Base-by-base conservation (phyloP, 2,329 filamentous ascomycete species). In the Bimuria novae-zelandiae region DNA sequence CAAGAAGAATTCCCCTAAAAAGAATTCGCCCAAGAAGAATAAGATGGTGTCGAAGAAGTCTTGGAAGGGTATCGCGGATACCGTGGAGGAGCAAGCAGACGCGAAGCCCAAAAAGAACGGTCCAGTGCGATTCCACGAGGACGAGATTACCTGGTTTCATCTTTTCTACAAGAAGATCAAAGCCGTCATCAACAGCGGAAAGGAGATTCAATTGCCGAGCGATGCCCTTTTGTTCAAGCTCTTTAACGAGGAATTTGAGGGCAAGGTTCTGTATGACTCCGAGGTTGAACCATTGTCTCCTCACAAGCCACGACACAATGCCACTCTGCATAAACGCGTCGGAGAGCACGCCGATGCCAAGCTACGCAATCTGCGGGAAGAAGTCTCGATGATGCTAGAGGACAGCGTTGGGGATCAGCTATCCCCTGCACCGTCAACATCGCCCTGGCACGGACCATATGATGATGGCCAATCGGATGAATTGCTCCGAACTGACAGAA, bases 101-200 rank as follows among this genome's bases (percentile, higher is more conserved):
- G 49, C 57, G 32, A 48, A 59, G 23, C 54, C n/a, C n/a, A n/a
- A 49, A 54, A 39, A 32, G 11, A 37, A 33, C 37, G 23, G 22
- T 19, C 10, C n/a, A 10, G 23, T 30, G 10, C 3, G 8, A 17
- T 36, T 37, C n/a, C 16, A 35, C 23, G 8, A 23, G 4, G 40
- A 51, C 6, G 61, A 65, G 43, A 51, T 59, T 4, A 52, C 59
- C 1, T 62, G 59, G 59, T 17, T 65, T 3, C 23, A 49, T 1
- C 48, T 65, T 0, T 55, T 55, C 29, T 51, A 56, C 32, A 19
- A 39, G 1, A 64, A 62, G 17, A n/a, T 60, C 3, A 55, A 55
- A 2, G 32, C 12, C 0, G 48, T 27, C 1, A 46, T 56, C 14
- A 33, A 57, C 22, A 23, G 32, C 1, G 58, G 54, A 3, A 30